Conservation (phyloP, 129 eudicot genomes). For the Silybum marianum region DNA sequence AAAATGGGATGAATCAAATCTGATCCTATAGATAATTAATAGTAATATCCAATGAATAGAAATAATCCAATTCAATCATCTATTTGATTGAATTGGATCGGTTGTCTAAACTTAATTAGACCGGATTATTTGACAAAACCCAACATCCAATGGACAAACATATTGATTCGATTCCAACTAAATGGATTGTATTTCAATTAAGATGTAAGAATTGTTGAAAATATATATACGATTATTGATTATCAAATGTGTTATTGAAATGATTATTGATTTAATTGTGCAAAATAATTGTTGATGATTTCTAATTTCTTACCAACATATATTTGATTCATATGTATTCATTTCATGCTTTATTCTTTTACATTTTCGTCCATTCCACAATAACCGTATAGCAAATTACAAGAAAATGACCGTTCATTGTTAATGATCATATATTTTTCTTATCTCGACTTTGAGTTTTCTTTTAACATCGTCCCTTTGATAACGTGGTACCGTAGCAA, state of each 20-base stretch:
- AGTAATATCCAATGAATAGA: background rate
- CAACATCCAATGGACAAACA: background rate
- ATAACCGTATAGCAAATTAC: background rate
- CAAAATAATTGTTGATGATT: no score
- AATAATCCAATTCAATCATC: background rate
- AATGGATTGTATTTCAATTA: background rate
- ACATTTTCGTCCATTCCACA: background rate
- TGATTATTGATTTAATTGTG: background rate
- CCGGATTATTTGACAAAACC: no score
- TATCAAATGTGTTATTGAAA: no score
- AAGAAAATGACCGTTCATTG: slow-evolving; percentile 15
- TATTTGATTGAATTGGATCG: background rate
- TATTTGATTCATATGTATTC: background rate
- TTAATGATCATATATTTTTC: slow-evolving; percentile 11
- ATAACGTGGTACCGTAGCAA: slow-evolving; percentile 6
- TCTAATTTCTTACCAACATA: background rate
- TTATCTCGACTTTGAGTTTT: slow-evolving; percentile 10
- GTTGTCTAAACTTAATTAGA: background rate
- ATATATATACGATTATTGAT: background rate
- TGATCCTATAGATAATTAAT: background rate
- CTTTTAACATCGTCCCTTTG: background rate
- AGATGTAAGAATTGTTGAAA: background rate
- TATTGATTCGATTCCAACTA: background rate
- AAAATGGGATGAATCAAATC: no score
- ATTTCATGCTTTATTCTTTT: background rate